A percentile compares a stretch with the other conserved stretches of the same genome.
Conservation (phyloP, 371 early-diverging fungal species). For the Conidiobolus incongruus region DNA sequence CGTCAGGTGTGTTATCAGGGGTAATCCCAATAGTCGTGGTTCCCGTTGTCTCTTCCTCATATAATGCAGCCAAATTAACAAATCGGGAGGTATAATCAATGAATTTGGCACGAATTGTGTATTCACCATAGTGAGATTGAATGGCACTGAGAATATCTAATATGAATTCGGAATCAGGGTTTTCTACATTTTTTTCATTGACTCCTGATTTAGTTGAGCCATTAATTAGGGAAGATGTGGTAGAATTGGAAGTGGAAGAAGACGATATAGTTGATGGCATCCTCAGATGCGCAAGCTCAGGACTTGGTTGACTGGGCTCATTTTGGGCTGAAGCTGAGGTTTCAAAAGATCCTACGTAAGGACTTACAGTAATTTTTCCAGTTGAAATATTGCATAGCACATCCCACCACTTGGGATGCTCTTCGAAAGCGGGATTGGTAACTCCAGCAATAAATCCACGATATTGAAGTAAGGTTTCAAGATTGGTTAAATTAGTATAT, state of each 20-base stretch:
- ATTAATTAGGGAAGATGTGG: constrained; percentile 8
- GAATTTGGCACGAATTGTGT: constrained; percentile 63
- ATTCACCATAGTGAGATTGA: constrained; percentile 66
- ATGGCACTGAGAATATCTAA: constrained; percentile 47
- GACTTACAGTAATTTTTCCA: constrained; percentile 74
- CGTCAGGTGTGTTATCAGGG: constrained; percentile 12
- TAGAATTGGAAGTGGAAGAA: not conserved
- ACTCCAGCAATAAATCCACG: constrained; percentile 92
- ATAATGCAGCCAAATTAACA: constrained; percentile 50
- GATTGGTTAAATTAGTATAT: constrained; percentile 62
- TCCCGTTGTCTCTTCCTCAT: constrained; percentile 46
- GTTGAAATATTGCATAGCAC: constrained; percentile 79
- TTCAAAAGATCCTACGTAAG: constrained; percentile 22
- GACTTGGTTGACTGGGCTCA: not conserved
- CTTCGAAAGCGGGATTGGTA: constrained; percentile 83
- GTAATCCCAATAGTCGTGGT: constrained; percentile 27
- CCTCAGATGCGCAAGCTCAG: not conserved
- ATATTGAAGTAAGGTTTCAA: constrained; percentile 61
- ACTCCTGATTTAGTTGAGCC: constrained; percentile 6
- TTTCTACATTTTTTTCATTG: constrained; percentile 7
- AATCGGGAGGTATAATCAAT: constrained; percentile 69
- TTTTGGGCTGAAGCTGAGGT: not conserved
- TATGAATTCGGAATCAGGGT: constrained; percentile 32
- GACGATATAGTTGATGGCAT: too few relatives aligned
- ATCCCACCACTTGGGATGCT: constrained; percentile 88